Percentiles rank a stretch among this genome's conserved stretches.
Evolutionary conservation across 768 basidiomycete species (phyloP).

Genomic region (Terana coerulea): DNA sequence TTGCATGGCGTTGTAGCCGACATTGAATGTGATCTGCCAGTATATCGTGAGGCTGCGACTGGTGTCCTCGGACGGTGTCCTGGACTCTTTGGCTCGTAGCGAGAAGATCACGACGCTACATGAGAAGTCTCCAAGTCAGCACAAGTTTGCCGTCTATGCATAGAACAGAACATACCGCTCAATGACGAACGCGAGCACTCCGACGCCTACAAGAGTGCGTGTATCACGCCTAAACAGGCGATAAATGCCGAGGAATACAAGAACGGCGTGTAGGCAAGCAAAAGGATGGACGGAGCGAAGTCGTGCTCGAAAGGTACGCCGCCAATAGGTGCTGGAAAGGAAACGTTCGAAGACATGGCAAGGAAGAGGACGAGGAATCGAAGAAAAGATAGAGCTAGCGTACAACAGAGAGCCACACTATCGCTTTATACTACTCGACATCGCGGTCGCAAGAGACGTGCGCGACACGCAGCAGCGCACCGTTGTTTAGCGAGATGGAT

Average conservation of each 20-base stretch:
- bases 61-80: neutral
- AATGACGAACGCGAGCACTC: conserved; percentile 11
- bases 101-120: neutral
- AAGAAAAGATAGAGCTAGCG: too few species aligned
- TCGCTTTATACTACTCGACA: too few species aligned
- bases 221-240: conserved; percentile 8
- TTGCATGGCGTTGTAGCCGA: conserved; percentile 5
- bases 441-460: too few species aligned
- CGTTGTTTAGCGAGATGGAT: too few species aligned
- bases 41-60: conserved; percentile 2
- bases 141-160: neutral
- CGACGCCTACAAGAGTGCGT: conserved; percentile 12
- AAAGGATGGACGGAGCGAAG: conserved; percentile 25
- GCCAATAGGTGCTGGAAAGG: conserved; percentile 6
- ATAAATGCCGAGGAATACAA: conserved; percentile 14
- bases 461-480: too few species aligned
- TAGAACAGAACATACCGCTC: conserved; percentile 16
- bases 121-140: neutral
- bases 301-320: conserved; percentile 11
- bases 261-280: conserved; percentile 14
- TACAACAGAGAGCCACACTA: too few species aligned
- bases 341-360: too few species aligned
- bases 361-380: too few species aligned
- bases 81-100: neutral
- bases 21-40: conserved; percentile 7